These are phyloP conservation scores for Arabidopsis hybrid DNA, from an alignment of 441 rosid genomes.

Conservation along the genomic window DNA sequence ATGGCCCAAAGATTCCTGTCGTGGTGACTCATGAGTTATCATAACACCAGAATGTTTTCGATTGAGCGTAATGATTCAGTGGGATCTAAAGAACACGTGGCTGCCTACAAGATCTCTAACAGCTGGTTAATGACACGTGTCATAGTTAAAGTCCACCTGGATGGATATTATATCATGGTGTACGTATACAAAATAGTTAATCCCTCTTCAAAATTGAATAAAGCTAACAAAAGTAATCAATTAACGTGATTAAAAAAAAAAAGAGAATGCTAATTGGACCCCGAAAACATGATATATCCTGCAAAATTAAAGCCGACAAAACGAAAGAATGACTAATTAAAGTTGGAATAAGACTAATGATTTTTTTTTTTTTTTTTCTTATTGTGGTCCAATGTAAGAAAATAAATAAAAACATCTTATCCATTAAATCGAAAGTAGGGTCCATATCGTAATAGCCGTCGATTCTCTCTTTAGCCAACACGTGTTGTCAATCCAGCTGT, in stretches of 20 bases:
- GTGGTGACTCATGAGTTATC: not conserved
- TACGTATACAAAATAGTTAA: not conserved
- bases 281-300: not conserved
- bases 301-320: conserved; percentile 34
- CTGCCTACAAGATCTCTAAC: not conserved
- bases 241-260: not conserved
- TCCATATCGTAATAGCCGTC: conserved; percentile 32
- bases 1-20: not conserved
- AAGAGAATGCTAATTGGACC: not conserved
- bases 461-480: not conserved
- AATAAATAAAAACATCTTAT: conserved; percentile 31
- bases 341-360: conserved; percentile 40
- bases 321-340: conserved; percentile 26
- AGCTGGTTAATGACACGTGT: conserved; percentile 25
- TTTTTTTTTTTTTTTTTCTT: conserved; percentile 12
- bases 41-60: not conserved
- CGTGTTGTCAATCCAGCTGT: conserved; percentile 30
- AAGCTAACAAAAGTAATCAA: conserved; percentile 4
- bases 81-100: conserved; percentile 21
- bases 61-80: conserved; percentile 16
- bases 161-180: not conserved
- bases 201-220: conserved; percentile 4
- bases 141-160: conserved; percentile 16
- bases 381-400: not conserved
- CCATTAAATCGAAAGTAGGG: conserved; percentile 28